These are phyloP conservation scores for Aureobasidium lini DNA, from an alignment of 2,329 filamentous ascomycete species.

Conservation along the genomic window DNA sequence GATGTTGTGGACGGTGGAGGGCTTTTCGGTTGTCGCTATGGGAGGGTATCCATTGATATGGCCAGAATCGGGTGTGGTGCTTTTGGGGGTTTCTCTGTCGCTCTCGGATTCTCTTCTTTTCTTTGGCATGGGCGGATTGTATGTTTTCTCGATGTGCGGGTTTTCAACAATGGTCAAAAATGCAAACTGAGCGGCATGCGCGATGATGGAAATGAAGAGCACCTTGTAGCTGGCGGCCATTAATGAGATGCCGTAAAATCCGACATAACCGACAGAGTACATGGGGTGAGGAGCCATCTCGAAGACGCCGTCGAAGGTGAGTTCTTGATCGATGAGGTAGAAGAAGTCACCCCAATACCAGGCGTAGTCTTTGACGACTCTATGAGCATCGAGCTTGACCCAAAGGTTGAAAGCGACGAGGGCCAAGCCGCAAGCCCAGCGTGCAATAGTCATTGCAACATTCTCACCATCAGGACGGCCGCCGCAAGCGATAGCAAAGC, in stretches of 20 bases:
- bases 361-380: constrained; percentile 96
- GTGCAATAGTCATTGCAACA: constrained; percentile 57
- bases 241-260: constrained; percentile 96
- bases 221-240: constrained; percentile 98
- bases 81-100: constrained; percentile 31
- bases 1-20: constrained; percentile 70
- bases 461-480: constrained; percentile 67
- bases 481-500: constrained; percentile 86
- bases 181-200: constrained; percentile 87
- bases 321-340: constrained; percentile 92
- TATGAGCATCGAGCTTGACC: constrained; percentile 96
- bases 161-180: constrained; percentile 91
- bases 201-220: constrained; percentile 90
- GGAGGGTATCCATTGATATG: constrained; percentile 30
- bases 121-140: constrained; percentile 76
- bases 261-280: constrained; percentile 97
- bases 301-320: constrained; percentile 97
- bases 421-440: constrained; percentile 71
- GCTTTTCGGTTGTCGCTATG: constrained; percentile 42
- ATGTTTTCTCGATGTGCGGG: constrained; percentile 95
- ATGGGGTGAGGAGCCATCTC: constrained; percentile 98
- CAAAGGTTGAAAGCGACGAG: constrained; percentile 92
- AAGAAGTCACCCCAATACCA: constrained; percentile 99
- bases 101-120: constrained; percentile 39
- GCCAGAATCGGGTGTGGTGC: constrained; percentile 33